Conservation (phyloP, 768 basidiomycete genomes). For the Tephrocybe sp. region DNA sequence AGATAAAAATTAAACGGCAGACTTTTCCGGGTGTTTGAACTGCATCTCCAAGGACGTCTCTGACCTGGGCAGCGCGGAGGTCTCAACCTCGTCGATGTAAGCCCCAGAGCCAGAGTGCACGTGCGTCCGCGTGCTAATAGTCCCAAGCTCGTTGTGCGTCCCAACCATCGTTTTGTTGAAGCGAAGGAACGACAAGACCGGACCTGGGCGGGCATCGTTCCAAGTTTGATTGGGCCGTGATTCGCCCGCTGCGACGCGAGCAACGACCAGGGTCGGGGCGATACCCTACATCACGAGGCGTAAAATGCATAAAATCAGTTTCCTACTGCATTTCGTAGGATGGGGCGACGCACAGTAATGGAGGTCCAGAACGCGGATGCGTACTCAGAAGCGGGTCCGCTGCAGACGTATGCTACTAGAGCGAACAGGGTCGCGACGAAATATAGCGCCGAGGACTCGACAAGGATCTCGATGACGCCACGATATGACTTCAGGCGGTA, state of each 20-base stretch:
- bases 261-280: conserved; percentile 17
- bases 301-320: not conserved
- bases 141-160: conserved; percentile 3
- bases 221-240: conserved; percentile 14
- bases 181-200: conserved; percentile 14
- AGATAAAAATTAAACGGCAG: not conserved
- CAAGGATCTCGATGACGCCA: conserved; percentile 17
- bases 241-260: conserved; percentile 16
- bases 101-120: not conserved
- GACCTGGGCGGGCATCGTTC: conserved; percentile 6
- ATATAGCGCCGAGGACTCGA: conserved; percentile 17
- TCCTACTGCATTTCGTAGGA: not conserved
- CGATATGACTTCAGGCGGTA: conserved; percentile 14
- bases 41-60: conserved; percentile 9
- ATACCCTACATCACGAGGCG: conserved; percentile 9
- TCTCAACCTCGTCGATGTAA: conserved; percentile 5
- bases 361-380: conserved; percentile 20
- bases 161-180: conserved; percentile 8
- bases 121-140: conserved; percentile 1
- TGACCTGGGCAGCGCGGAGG: conserved; percentile 1
- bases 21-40: not conserved
- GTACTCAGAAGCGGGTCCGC: conserved; percentile 18
- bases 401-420: conserved; percentile 13
- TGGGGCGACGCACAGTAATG: conserved; percentile 10
- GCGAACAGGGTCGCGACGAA: conserved; percentile 19